These are phyloP conservation scores for Brasenia schreberi DNA, from an alignment of 164 flowering plant genomes.

Conservation along the genomic window DNA sequence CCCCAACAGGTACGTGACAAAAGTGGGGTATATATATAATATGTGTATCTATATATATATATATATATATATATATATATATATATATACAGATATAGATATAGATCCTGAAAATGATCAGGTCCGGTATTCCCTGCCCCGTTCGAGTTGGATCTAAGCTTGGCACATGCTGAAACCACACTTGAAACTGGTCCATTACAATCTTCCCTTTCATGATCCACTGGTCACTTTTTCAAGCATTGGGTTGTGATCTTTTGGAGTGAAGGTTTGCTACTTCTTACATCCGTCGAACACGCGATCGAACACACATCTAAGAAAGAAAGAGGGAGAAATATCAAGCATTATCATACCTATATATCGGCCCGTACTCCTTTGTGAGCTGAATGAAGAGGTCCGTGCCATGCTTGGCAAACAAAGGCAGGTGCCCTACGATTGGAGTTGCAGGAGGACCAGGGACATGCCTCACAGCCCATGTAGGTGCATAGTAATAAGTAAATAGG, in stretches of 20 bases:
- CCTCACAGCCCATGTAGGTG: constrained; percentile 77
- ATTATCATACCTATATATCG: constrained; percentile 57
- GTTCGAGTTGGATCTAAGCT: too few relatives aligned
- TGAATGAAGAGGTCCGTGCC: constrained; percentile 80
- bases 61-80: too few relatives aligned
- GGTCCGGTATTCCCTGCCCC: too few relatives aligned
- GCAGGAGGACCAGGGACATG: constrained; percentile 83
- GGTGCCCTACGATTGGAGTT: constrained; percentile 70
- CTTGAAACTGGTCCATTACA: too few relatives aligned
- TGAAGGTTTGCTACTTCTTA: not conserved
- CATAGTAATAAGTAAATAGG: constrained; percentile 40
- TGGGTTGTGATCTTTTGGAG: not conserved
- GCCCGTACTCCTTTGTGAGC: constrained; percentile 72
- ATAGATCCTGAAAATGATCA: too few relatives aligned
- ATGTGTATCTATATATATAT: too few relatives aligned
- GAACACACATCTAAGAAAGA: not conserved
- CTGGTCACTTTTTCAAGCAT: not conserved
- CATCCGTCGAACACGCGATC: not conserved
- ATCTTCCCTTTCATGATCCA: too few relatives aligned
- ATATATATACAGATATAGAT: too few relatives aligned
- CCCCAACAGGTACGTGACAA: too few relatives aligned
- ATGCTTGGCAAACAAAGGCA: constrained; percentile 70
- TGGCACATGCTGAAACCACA: too few relatives aligned
- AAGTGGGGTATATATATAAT: too few relatives aligned
- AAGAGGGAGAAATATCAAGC: not conserved